Conservation (phyloP, 177 flowering plant genomes). For the Tripterygium wilfordii region DNA sequence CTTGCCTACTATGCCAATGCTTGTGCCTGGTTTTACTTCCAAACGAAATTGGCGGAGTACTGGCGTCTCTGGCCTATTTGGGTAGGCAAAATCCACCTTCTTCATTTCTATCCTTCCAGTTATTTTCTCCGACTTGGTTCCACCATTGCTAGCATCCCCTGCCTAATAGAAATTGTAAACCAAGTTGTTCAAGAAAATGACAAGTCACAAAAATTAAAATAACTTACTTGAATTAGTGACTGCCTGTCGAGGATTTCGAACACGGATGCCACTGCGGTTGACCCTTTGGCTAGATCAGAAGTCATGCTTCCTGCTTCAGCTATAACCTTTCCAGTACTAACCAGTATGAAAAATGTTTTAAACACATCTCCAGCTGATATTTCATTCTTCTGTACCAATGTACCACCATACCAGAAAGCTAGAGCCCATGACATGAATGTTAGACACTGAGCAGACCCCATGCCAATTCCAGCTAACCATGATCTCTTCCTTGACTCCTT, state of each 20-base stretch:
- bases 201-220: too few species aligned
- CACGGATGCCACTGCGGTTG: conserved; percentile 54
- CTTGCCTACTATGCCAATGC: conserved; percentile 15
- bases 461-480: conserved; percentile 62
- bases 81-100: conserved; percentile 16
- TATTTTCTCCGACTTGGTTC: conserved; percentile 7
- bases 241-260: conserved; percentile 33
- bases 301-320: conserved; percentile 91
- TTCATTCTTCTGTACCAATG: conserved; percentile 34
- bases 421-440: conserved; percentile 61
- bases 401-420: conserved; percentile 78
- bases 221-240: neutral
- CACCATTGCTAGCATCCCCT: conserved; percentile 10
- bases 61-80: conserved; percentile 11
- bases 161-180: too few species aligned
- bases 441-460: conserved; percentile 57
- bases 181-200: too few species aligned
- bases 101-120: conserved; percentile 11
- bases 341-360: conserved; percentile 64
- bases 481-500: conserved; percentile 51
- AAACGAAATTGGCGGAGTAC: conserved; percentile 11
- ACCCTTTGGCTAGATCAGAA: conserved; percentile 64
- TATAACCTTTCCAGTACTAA: conserved; percentile 69
- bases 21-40: conserved; percentile 13
- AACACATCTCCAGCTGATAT: conserved; percentile 62